Conservation (phyloP, 805 yeast species). For the Metschnikowia kofuensis region DNA sequence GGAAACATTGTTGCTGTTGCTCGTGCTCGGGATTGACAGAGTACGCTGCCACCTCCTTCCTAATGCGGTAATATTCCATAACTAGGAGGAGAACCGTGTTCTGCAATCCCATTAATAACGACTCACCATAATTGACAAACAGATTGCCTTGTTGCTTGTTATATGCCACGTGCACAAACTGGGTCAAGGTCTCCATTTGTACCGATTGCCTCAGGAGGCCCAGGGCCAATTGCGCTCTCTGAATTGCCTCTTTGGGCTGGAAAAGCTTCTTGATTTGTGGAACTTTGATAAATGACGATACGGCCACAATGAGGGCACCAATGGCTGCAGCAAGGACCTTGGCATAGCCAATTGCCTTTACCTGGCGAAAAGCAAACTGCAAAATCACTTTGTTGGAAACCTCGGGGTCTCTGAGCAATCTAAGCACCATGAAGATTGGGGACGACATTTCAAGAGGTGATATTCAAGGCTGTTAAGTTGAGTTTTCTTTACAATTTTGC, state of each 20-base stretch:
- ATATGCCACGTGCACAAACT: constrained; percentile 39
- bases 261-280: constrained; percentile 41
- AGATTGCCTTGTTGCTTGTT: constrained; percentile 32
- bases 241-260: constrained; percentile 23
- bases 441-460: constrained; percentile 4
- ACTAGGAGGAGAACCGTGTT: constrained; percentile 35
- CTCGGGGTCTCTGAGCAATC: constrained; percentile 37
- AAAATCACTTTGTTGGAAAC: constrained; percentile 38
- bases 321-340: constrained; percentile 31
- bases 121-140: constrained; percentile 41
- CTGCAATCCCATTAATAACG: constrained; percentile 37
- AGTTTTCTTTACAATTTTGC: too few relatives aligned
- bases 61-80: constrained; percentile 31
- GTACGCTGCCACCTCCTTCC: constrained; percentile 18
- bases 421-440: constrained; percentile 21
- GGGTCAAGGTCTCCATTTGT: constrained; percentile 34
- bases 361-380: constrained; percentile 35
- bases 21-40: constrained; percentile 18
- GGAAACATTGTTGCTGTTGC: constrained; percentile 14
- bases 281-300: constrained; percentile 35
- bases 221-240: constrained; percentile 29
- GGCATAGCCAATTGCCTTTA: constrained; percentile 33
- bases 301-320: constrained; percentile 35
- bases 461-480: too few relatives aligned
- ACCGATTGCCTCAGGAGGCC: constrained; percentile 38